phyloP scores from a whole-genome alignment of 2,329 filamentous ascomycete species.

The Diaporthe amygdali region DNA sequence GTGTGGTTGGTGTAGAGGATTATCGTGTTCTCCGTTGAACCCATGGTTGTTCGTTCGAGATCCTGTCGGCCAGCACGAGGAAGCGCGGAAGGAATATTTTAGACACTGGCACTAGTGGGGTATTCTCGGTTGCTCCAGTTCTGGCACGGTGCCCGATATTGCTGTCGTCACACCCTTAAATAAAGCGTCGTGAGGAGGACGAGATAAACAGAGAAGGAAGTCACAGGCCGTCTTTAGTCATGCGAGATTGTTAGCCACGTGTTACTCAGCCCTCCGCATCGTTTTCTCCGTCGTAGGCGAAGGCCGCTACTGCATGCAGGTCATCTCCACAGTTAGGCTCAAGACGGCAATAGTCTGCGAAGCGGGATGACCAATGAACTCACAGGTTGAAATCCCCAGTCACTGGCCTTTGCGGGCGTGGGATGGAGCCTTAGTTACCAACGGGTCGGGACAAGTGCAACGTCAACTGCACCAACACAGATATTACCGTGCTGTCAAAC shows the following conservation, averaged over 20 bases:
- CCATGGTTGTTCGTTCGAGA: conserved; percentile 25
- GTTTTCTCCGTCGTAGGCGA: neutral
- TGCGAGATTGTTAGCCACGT: neutral
- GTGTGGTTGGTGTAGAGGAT: conserved; percentile 71
- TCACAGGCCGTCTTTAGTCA: neutral
- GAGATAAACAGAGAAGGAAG: neutral
- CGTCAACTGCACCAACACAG: neutral
- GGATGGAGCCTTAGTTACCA: neutral
- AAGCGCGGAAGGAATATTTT: neutral
- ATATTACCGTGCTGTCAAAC: neutral
- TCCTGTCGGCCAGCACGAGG: neutral
- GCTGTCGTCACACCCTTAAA: neutral
- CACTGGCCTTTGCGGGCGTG: neutral
- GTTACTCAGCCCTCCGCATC: neutral
- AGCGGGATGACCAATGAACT: neutral
- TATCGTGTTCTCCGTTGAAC: conserved; percentile 48
- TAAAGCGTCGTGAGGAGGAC: neutral
- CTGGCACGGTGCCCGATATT: neutral
- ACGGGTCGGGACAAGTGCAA: neutral
- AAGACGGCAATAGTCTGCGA: conserved; percentile 17
- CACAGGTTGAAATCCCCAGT: neutral
- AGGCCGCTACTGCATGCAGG: conserved; percentile 11
- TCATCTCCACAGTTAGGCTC: neutral
- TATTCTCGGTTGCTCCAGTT: neutral
- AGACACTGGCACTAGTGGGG: neutral